Evolutionary conservation across 768 basidiomycete genomes (phyloP).

Genomic region (Rickenella mellea): DNA sequence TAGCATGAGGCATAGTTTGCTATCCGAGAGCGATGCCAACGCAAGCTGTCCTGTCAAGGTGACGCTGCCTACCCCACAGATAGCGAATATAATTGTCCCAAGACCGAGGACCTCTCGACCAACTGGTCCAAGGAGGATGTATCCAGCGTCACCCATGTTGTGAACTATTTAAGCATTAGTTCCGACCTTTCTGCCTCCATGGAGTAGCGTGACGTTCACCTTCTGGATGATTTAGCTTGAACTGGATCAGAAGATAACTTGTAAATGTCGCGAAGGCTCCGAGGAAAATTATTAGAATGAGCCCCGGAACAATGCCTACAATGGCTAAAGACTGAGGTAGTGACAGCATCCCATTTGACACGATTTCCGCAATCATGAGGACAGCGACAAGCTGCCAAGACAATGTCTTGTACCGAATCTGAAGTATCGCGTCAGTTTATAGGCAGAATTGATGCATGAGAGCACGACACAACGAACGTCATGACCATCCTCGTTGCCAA

Average conservation of each 20-base stretch:
- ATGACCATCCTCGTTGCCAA: slow-evolving; percentile 32
- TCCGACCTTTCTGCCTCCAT: slow-evolving; percentile 42
- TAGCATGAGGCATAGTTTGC: slow-evolving; percentile 36
- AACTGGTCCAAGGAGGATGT: slow-evolving; percentile 37
- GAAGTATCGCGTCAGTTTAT: slow-evolving; percentile 8
- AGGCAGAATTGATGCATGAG: neutral
- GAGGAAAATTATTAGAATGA: slow-evolving; percentile 44
- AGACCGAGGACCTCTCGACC: slow-evolving; percentile 33
- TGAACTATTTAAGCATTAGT: neutral
- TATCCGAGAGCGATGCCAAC: slow-evolving; percentile 35
- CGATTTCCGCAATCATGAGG: slow-evolving; percentile 50
- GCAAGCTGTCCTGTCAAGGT: slow-evolving; percentile 45
- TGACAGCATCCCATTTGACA: slow-evolving; percentile 47
- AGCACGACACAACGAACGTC: slow-evolving; percentile 1
- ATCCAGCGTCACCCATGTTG: slow-evolving; percentile 42
- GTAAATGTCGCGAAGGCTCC: slow-evolving; percentile 42
- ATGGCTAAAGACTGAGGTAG: slow-evolving; percentile 42
- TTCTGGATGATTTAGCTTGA: slow-evolving; percentile 45
- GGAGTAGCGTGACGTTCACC: too few species aligned
- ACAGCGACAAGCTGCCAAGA: slow-evolving; percentile 43
- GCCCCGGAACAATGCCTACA: slow-evolving; percentile 43
- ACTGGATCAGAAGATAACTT: slow-evolving; percentile 44
- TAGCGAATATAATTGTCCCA: slow-evolving; percentile 43
- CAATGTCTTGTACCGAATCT: slow-evolving; percentile 44
- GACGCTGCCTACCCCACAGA: slow-evolving; percentile 36